These are phyloP conservation scores for Penicillium bialowiezense DNA, from an alignment of 495 filamentous ascomycete genomes.

Conservation along the genomic window DNA sequence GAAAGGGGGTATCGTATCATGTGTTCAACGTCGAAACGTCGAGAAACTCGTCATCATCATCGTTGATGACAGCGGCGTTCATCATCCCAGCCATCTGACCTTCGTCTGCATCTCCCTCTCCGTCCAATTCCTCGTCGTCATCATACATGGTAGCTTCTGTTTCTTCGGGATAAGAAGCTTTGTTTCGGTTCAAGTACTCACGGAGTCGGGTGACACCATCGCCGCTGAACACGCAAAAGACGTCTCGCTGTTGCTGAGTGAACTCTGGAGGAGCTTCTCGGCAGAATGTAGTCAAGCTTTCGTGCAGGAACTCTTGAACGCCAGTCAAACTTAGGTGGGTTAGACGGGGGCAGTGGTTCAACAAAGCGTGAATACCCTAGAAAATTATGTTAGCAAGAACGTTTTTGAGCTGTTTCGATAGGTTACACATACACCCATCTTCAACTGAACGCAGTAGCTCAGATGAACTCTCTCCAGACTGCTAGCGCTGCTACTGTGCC, in stretches of 20 bases:
- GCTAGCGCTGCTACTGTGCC: constrained; percentile 25
- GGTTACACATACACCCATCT: constrained; percentile 61
- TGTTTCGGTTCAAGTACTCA: constrained; percentile 62
- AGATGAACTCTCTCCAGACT: constrained; percentile 90
- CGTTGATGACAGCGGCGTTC: constrained; percentile 50
- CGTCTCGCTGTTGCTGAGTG: constrained; percentile 87
- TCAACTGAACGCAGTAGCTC: constrained; percentile 87
- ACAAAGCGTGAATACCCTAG: constrained; percentile 84
- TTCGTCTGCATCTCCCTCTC: constrained; percentile 32
- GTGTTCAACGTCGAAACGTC: constrained; percentile 40
- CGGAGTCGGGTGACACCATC: constrained; percentile 76
- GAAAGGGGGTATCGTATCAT: constrained; percentile 39
- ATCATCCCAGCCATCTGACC: constrained; percentile 55
- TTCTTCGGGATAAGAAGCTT: constrained; percentile 28
- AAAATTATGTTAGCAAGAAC: constrained; percentile 14
- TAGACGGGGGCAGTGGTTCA: constrained; percentile 87
- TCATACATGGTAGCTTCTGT: constrained; percentile 54
- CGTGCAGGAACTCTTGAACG: constrained; percentile 73
- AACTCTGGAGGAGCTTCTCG: constrained; percentile 88
- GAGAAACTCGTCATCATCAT: constrained; percentile 52
- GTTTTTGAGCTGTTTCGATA: not conserved
- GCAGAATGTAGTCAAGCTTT: constrained; percentile 79
- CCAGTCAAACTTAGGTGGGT: constrained; percentile 96
- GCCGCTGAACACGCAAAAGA: constrained; percentile 97
- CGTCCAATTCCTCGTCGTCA: constrained; percentile 54